Conservation (phyloP, 2,329 filamentous ascomycete genomes). For the Talaromyces sp. region DNA sequence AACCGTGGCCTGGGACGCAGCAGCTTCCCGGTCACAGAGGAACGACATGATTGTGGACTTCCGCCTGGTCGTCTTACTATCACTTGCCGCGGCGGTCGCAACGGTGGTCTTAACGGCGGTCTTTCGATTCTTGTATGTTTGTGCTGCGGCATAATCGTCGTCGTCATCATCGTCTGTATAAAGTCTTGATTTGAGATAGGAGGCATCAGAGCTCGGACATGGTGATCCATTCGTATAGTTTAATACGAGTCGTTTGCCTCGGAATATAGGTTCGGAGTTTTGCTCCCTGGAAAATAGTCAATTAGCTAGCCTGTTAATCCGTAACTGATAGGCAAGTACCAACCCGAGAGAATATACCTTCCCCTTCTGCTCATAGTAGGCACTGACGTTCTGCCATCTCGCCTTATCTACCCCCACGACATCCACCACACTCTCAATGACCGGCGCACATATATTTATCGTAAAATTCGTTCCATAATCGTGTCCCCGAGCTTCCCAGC, state of each 20-base stretch:
- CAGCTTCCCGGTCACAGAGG: conserved; percentile 81
- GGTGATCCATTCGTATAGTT: conserved; percentile 76
- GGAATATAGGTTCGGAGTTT: conserved; percentile 46
- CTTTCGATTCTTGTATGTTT: background rate
- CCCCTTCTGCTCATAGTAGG: conserved; percentile 45
- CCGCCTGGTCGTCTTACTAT: conserved; percentile 28
- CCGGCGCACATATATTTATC: conserved; percentile 50
- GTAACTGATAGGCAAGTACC: conserved; percentile 13
- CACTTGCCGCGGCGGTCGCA: conserved; percentile 12
- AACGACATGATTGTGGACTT: conserved; percentile 91
- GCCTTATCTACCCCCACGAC: conserved; percentile 45
- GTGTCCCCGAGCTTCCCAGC: conserved; percentile 49
- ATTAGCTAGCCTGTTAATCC: background rate
- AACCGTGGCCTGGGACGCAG: conserved; percentile 63
- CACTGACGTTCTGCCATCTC: conserved; percentile 48
- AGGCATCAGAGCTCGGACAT: conserved; percentile 44
- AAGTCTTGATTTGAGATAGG: conserved; percentile 17
- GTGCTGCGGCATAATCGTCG: conserved; percentile 23
- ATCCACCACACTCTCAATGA: conserved; percentile 46
- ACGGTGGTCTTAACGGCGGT: background rate
- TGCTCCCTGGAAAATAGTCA: conserved; percentile 34
- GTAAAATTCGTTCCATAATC: conserved; percentile 52
- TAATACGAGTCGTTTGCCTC: conserved; percentile 62
- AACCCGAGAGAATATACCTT: conserved; percentile 49
- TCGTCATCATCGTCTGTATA: conserved; percentile 16